Base-by-base conservation (phyloP, 139 green algal genomes). In the Tetradesmus lagerheimii region DNA sequence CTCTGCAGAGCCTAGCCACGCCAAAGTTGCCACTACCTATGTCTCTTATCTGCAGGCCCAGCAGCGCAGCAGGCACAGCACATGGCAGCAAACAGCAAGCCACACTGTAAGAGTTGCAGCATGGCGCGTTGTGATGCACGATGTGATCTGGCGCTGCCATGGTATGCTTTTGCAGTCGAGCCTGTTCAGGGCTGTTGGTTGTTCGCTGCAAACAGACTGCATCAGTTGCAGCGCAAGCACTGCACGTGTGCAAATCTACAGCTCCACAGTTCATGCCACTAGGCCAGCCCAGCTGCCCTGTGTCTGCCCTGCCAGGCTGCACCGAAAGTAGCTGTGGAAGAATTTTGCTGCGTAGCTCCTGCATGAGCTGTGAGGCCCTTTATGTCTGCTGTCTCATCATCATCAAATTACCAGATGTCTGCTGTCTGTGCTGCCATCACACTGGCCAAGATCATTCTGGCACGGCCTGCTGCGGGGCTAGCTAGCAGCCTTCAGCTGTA, bases 1-100 rank as follows among this genome's bases (percentile, higher is more conserved):
- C 88, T 12, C 86, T 86, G 86, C 94, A 94, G 16, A 96, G 87
- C 90, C 97, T 97, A 2, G 97, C 96, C 1, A 99, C 95, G 4
- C 97, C 97, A 93, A 99, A 99, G 90, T 99, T 99, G n/a, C 97
- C 97, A 62, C 74, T 93, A 29, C 97, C 97, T 76, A 99, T 97
- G 47, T 99, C 96, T 11, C 79, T 62, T 5, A 90, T 90, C 86
- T 90, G 77, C 47, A 80, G 34, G 27, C 9, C 20, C 57, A 71
- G 23, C 57, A 71, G 57, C 57, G 31, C 57, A 71, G 57, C 57
- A 71, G 57, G 23, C 4, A 23, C 38, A 62, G 78, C 39, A 64
- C 8, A 18, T 25, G 38, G 11, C 38, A 34, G 25, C 39, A 35
- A 16, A 31, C 66, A 84, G 27, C 47, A 62, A 62, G 47, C 6